These are phyloP conservation scores for Excoecaria cochinchinensis DNA, from an alignment of 345 rosid genomes.

Conservation along the genomic window DNA sequence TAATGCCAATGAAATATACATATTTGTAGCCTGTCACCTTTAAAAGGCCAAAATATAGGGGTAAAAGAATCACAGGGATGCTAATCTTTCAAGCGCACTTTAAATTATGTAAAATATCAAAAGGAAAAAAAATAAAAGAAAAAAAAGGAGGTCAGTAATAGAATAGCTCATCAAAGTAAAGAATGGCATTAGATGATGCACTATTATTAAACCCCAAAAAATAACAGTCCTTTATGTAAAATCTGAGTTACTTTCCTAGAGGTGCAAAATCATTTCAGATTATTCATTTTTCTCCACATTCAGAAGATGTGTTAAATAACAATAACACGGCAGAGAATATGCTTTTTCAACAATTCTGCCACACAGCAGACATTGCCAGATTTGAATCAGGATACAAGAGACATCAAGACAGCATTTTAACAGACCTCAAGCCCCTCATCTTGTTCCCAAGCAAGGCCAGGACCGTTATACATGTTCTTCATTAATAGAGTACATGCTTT, in stretches of 20 bases:
- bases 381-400: conserved; percentile 79
- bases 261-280: not conserved
- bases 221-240: not conserved
- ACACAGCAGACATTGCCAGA: not conserved
- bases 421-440: conserved; percentile 99
- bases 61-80: not conserved
- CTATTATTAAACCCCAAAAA: not conserved
- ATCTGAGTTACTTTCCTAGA: not conserved
- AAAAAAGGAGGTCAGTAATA: too few relatives aligned
- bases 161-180: not conserved
- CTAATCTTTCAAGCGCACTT: not conserved
- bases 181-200: not conserved
- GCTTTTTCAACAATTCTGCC: not conserved
- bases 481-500: conserved; percentile 83
- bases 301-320: not conserved
- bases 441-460: conserved; percentile 93
- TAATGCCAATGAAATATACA: not conserved
- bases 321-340: not conserved
- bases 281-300: not conserved
- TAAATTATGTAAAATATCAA: not conserved
- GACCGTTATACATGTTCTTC: conserved; percentile 93
- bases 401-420: conserved; percentile 59
- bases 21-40: not conserved
- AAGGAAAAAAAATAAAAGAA: not conserved
- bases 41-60: not conserved